Conservation (phyloP, 2,329 filamentous ascomycete genomes). For the Alternaria gansuensis region DNA sequence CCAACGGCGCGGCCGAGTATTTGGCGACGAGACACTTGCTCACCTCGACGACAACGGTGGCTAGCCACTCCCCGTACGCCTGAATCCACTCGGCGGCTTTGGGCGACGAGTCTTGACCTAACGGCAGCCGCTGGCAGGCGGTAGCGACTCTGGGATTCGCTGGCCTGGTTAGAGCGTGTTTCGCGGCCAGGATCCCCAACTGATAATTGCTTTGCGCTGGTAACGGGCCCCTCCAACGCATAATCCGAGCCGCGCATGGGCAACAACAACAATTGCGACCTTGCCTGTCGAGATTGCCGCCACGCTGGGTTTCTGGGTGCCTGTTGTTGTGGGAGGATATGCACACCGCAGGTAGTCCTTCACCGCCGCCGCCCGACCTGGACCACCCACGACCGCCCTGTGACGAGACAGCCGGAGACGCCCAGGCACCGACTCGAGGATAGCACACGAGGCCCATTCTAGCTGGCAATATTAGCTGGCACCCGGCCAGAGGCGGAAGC, state of each 20-base stretch:
- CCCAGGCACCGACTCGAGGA: constrained; percentile 5
- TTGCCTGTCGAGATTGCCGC: constrained; percentile 20
- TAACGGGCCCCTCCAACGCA: constrained; percentile 36
- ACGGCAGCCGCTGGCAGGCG: constrained; percentile 16
- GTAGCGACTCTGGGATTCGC: constrained; percentile 23
- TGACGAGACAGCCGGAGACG: constrained; percentile 4
- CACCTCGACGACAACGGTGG: constrained; percentile 21
- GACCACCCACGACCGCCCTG: constrained; percentile 7
- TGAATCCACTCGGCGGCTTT: constrained; percentile 15
- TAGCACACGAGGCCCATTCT: neutral
- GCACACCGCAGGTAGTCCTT: constrained; percentile 30
- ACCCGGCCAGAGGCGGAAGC: constrained; percentile 12
- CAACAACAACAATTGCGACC: constrained; percentile 29
- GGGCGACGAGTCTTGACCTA: constrained; percentile 14
- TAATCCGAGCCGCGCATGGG: constrained; percentile 31
- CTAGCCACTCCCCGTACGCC: constrained; percentile 26
- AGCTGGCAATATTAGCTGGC: neutral
- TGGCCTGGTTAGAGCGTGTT: constrained; percentile 27
- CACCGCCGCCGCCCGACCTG: constrained; percentile 26
- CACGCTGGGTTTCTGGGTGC: constrained; percentile 17
- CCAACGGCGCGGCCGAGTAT: constrained; percentile 16
- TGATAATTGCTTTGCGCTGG: constrained; percentile 35
- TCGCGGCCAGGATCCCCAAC: constrained; percentile 39
- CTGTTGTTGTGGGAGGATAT: constrained; percentile 28
- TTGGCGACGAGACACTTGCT: constrained; percentile 16